These are phyloP conservation scores for Macrolepiota albuminosa DNA, from an alignment of 768 basidiomycete species.

Conservation along the genomic window DNA sequence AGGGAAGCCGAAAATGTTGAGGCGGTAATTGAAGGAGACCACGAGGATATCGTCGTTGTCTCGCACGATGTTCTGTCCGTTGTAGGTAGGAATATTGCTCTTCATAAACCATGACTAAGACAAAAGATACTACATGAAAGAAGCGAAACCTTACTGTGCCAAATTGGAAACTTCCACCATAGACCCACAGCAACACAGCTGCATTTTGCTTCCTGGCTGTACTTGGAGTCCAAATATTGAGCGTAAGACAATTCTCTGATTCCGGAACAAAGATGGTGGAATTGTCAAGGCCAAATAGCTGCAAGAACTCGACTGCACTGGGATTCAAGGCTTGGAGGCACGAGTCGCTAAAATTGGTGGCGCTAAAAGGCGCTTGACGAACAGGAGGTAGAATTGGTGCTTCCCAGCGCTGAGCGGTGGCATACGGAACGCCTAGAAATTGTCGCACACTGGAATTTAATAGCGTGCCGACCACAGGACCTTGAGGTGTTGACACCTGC, in stretches of 20 bases:
- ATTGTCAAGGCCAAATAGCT: conserved; percentile 18
- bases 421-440: conserved; percentile 33
- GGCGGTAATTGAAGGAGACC: conserved; percentile 34
- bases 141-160: conserved; percentile 24
- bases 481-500: conserved; percentile 26
- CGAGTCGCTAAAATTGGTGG: conserved; percentile 25
- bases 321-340: conserved; percentile 25
- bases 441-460: conserved; percentile 25
- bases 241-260: conserved; percentile 31
- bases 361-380: conserved; percentile 19
- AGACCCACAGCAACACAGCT: conserved; percentile 34
- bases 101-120: conserved; percentile 5
- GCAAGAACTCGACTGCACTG: conserved; percentile 19
- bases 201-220: conserved; percentile 25
- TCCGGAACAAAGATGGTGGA: conserved; percentile 24
- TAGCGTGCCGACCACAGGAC: conserved; percentile 24
- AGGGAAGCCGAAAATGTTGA: conserved; percentile 36
- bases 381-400: conserved; percentile 22
- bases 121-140: background rate
- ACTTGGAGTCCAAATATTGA: conserved; percentile 37
- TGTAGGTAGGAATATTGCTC: conserved; percentile 27
- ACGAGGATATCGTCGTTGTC: conserved; percentile 31
- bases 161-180: conserved; percentile 34
- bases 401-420: conserved; percentile 28
- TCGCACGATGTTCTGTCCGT: conserved; percentile 28